Base-by-base conservation (phyloP, 192 early-diverging fungal genomes). In the Spizellomyces sp. region DNA sequence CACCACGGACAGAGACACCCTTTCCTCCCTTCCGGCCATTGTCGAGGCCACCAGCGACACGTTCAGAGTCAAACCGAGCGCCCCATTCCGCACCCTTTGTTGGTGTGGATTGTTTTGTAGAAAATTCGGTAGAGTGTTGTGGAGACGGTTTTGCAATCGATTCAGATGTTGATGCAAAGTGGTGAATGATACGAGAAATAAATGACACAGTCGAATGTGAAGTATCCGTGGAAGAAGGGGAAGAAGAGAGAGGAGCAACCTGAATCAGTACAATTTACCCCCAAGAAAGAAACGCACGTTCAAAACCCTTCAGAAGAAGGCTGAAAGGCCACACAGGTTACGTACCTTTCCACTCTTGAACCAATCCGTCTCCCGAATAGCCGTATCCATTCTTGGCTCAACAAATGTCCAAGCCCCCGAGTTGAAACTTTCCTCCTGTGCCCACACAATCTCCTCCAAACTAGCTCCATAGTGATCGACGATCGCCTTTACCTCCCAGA, bases 341-440 rank as follows among this genome's bases (percentile, higher is more conserved):
- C 72, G 64, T 84, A 83, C 83, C 80, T 75, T 79, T 67, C 81
- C 93, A 88, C 82, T 87, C 78, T 80, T 77, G 74, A 70, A 84
- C 85, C 85, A 86, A 65, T 88, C 71, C 48, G 94, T 91, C 67
- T 93, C 71, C 67, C 87, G 84, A 52, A 94, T 78, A 45, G 90
- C 83, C 19, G 95, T 96, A 73, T 87, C 84, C 71, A 99, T 84
- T 43, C 96, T 86, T 14, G 95, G 95, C 65, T 88, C 88, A 42
- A 97, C 91, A 77, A 93, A 93, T 6, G 82, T 76, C 94, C 95
- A 99, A 45, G 90, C 88, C 73, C 96, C 95, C 84, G 90, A 88
- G 84, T 99, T 99, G 75, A 95, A 83, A 9, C 93, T 90, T 81
- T 99, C 96, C 82, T 99, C 96, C 81, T 99, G 96, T 47, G 85